Evolutionary conservation across 805 yeast genomes (phyloP), one percentile per base, ranked within the genome.

Genomic region (Pichia ethanolica): DNA sequence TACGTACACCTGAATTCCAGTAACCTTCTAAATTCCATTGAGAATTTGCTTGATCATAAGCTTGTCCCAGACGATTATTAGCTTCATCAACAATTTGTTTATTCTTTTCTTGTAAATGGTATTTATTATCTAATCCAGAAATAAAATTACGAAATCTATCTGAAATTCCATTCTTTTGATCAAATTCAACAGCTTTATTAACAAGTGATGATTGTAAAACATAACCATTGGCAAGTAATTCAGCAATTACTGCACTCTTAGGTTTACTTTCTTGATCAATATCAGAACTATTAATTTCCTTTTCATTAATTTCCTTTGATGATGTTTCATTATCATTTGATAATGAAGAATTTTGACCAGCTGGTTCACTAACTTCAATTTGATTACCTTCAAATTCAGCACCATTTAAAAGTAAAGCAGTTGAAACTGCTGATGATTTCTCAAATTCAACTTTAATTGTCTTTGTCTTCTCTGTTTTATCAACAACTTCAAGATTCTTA

Each of bases 201-300:
- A 86, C 70, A 45, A 84, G 67, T 45, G 72, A 67, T 63, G 86
- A 93, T 43, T 82, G 73, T 41, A 86, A 65, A 20, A 72, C 75
- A 62, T 86, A 86, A 5, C 95, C 95, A n/a, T 80, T 77, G 34
- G 88, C 73, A 52, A 86, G 70, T 58, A 83, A 77, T 65, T 86
- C 91, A 1, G 93, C 91, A 68, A 85, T 70, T 51, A 86, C 80
- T 20, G 88, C 79, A 49, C 81, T 66, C 60, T 83, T 83, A 49
- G 95, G 95, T 69, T 86, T 86, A 52, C 78, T 79, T 59, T 86
- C 95, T 67, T 86, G 95, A 5, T 73, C 65, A 47, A 84, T 76
- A 56, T 83, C 52, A 4, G 30, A 49, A 51, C 39, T 58, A 28
- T 34, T 42, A 7, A 53, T 37, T 26, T 41, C 50, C 45, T 65